Evolutionary conservation across 2,329 filamentous ascomycete species (phyloP), one percentile per base, ranked within the genome.

Genomic region (Verticillium tricorpus): DNA sequence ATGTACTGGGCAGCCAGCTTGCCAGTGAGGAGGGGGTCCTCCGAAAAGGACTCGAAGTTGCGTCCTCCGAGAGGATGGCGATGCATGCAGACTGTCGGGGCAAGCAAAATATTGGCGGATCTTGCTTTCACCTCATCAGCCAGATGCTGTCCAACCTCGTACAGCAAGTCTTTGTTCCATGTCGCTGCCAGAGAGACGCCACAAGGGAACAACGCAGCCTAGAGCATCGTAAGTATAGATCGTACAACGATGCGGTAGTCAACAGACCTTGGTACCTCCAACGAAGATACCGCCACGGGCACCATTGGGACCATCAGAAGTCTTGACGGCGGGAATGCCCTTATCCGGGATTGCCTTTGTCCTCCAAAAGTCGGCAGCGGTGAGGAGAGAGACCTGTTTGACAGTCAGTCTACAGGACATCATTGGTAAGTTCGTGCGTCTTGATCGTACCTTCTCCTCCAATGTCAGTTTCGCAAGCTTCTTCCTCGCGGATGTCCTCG

Each of bases 11-110:
- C 85, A 14, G 89, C 89, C 63, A 93, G 77, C 65, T 88, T 89
- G 35, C 90, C 90, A 0, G 90, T 91, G 5, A 96, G 80, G 11
- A 89, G 83, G 0, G 91, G 91, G 67, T 95, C 92, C 73, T 95
- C 92, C 0, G 90, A 92, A 72, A 93, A 95, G 0, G 91, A 93
- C 74, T 96, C 92, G 67, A 95, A 96, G 66, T 93, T 93, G 63
- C 92, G 84, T 19, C 92, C 92, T n/a, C 91, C 91, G 0, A 95
- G 81, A 0, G 92, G 92, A 58, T 90, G 90, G 17, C 92, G 85
- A 69, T 95, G 91, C 80, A 92, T 89, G 76, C 91, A 93, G 37
- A 93, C 87, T 1, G 91, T 93, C 2, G 90, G 91, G 0, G 88
- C 91, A 9, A 94, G 81, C 5, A 93, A 79, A 37, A 93, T 83